These are phyloP conservation scores for Mariannaea sp. DNA, from an alignment of 2,329 filamentous ascomycete genomes.

Conservation along the genomic window DNA sequence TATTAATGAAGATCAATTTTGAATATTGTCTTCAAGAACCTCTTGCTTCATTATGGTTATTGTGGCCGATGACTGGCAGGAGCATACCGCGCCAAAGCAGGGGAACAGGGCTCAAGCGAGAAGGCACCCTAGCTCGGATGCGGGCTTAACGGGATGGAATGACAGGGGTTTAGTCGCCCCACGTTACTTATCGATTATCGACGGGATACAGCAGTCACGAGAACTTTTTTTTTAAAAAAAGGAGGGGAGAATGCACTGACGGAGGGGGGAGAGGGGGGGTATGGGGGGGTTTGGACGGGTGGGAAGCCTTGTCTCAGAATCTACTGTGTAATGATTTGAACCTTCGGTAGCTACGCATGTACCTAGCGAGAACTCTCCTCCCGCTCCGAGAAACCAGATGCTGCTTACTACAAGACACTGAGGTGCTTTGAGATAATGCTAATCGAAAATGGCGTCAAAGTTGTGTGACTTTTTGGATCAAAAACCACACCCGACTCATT, in stretches of 20 bases:
- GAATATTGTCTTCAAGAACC: background rate
- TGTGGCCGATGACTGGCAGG: slow-evolving; percentile 12
- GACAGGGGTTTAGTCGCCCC: slow-evolving; percentile 4
- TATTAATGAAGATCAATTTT: background rate
- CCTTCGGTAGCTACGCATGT: background rate
- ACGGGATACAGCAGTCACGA: slow-evolving; percentile 17
- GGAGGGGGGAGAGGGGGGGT: too few relatives aligned
- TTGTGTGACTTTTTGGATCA: too few relatives aligned
- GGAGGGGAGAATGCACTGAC: background rate
- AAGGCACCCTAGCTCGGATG: slow-evolving; percentile 7
- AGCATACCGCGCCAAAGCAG: slow-evolving; percentile 5
- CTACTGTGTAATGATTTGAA: background rate
- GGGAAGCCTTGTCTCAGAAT: slow-evolving; percentile 2
- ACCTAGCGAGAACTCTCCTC: too few relatives aligned
- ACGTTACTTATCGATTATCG: slow-evolving; percentile 23
- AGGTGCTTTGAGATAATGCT: too few relatives aligned
- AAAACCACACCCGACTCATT: too few relatives aligned
- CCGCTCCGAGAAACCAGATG: too few relatives aligned
- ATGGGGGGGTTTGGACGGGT: too few relatives aligned
- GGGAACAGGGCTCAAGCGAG: slow-evolving; percentile 4
- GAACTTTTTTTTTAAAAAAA: slow-evolving; percentile 4
- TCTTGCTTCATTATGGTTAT: too few relatives aligned
- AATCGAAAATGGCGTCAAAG: too few relatives aligned
- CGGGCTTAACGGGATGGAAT: slow-evolving; percentile 14
- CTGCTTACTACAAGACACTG: too few relatives aligned